A percentile compares a stretch with the other conserved stretches of the same genome.
Conservation (phyloP, 2,329 filamentous ascomycete species). For the Tolypocladium ophioglossoides region DNA sequence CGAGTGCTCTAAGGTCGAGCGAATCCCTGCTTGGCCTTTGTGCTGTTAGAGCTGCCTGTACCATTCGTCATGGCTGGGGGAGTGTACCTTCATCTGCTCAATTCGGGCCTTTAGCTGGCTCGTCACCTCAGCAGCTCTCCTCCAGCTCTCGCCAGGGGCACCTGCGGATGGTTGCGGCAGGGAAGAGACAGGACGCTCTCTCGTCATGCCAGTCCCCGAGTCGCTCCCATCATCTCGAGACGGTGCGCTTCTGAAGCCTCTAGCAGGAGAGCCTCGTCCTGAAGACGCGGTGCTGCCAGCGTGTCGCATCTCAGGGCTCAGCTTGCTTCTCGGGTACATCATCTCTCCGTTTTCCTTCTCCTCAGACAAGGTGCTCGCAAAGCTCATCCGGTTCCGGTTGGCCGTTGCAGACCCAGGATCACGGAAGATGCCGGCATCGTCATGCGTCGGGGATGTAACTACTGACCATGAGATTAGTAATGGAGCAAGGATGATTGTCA, state of each 20-base stretch:
- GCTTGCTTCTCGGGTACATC: constrained; percentile 37
- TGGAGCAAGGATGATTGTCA: background rate
- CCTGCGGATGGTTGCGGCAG: constrained; percentile 22
- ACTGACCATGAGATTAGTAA: constrained; percentile 11
- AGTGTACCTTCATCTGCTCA: constrained; percentile 84
- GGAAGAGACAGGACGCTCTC: constrained; percentile 23
- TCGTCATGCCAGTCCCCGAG: constrained; percentile 11
- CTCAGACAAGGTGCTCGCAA: constrained; percentile 56
- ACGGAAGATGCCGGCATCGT: constrained; percentile 51
- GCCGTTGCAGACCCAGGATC: constrained; percentile 32
- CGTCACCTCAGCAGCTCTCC: constrained; percentile 90
- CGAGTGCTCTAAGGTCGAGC: constrained; percentile 14
- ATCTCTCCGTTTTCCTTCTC: constrained; percentile 64
- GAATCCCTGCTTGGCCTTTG: constrained; percentile 17
- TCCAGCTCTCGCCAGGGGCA: constrained; percentile 70
- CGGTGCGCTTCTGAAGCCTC: constrained; percentile 35
- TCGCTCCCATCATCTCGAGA: constrained; percentile 23
- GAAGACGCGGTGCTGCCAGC: constrained; percentile 38
- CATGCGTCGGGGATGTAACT: constrained; percentile 40
- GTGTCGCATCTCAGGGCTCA: constrained; percentile 45
- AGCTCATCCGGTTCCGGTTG: constrained; percentile 45
- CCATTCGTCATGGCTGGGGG: background rate
- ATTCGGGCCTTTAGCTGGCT: constrained; percentile 95
- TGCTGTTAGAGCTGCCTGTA: background rate
- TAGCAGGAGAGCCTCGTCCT: constrained; percentile 48